Conservation (phyloP, 257 asterid genomes). For the Scutellaria minor region DNA sequence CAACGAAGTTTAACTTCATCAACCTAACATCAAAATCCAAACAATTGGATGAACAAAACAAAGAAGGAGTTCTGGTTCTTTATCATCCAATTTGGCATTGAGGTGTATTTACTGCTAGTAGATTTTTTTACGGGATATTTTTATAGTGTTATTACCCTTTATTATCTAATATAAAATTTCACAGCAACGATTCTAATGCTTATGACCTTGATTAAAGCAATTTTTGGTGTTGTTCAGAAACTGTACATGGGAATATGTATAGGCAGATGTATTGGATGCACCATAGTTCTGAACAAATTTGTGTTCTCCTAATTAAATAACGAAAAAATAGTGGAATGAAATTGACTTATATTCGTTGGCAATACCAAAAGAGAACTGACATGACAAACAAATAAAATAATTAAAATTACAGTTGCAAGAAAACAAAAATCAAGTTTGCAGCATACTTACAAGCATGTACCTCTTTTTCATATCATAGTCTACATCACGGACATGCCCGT, state of each 20-base stretch:
- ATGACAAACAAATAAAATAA: neutral
- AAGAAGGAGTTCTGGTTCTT: neutral
- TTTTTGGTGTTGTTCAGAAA: neutral
- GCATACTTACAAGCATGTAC: constrained; percentile 81
- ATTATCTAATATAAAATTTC: neutral
- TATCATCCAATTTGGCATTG: neutral
- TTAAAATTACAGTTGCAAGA: constrained; percentile 20
- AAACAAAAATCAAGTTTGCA: constrained; percentile 33
- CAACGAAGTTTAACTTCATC: neutral
- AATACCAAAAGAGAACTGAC: neutral
- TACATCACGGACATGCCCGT: constrained; percentile 76
- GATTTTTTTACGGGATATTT: neutral
- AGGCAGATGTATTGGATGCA: constrained; percentile 5
- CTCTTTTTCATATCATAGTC: constrained; percentile 87
- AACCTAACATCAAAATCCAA: neutral
- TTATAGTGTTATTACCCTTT: neutral
- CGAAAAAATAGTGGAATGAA: neutral
- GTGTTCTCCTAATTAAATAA: neutral
- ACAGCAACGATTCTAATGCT: neutral
- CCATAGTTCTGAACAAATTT: neutral
- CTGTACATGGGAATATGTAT: constrained; percentile 8
- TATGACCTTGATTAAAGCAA: neutral
- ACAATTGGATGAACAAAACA: neutral
- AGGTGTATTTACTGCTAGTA: neutral
- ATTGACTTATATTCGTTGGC: constrained; percentile 5